Percentiles rank a stretch among this genome's conserved stretches.
Conservation (phyloP, 2,329 filamentous ascomycete genomes). For the Cladosporium sp. region DNA sequence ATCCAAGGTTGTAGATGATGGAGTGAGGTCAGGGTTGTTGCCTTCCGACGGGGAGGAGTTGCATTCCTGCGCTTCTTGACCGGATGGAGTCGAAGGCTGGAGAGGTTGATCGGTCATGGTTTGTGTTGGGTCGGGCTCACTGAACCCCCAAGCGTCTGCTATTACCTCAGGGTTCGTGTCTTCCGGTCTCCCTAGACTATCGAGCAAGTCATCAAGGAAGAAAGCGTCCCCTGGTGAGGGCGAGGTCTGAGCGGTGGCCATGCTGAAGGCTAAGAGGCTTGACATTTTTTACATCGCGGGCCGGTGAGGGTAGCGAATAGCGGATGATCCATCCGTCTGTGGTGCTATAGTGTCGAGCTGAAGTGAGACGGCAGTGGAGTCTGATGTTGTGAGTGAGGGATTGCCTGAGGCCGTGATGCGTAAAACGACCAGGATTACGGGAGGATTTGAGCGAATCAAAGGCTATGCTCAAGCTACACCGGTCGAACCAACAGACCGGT, state of each 20-base stretch:
- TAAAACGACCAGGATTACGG: too few species aligned
- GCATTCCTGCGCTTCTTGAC: not conserved
- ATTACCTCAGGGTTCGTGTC: not conserved
- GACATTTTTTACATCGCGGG: not conserved
- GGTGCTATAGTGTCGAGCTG: not conserved
- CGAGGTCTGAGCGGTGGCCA: not conserved
- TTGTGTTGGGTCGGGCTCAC: too few species aligned
- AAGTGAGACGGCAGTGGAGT: not conserved
- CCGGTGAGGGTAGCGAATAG: not conserved
- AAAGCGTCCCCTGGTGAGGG: not conserved
- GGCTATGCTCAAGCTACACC: too few species aligned
- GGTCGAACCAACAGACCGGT: too few species aligned
- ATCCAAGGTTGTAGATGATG: not conserved
- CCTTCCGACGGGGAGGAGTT: not conserved
- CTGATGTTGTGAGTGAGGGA: not conserved
- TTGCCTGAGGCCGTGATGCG: not conserved
- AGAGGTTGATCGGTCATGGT: too few species aligned
- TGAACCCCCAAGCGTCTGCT: too few species aligned
- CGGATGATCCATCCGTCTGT: too few species aligned
- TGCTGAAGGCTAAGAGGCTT: not conserved
- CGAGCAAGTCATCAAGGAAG: not conserved
- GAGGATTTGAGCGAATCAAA: too few species aligned
- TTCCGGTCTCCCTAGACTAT: not conserved
- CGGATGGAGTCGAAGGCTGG: not conserved
- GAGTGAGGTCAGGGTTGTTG: constrained; percentile 1